Conservation (phyloP, 805 yeast species). For the Schwanniomyces vanrijiae region DNA sequence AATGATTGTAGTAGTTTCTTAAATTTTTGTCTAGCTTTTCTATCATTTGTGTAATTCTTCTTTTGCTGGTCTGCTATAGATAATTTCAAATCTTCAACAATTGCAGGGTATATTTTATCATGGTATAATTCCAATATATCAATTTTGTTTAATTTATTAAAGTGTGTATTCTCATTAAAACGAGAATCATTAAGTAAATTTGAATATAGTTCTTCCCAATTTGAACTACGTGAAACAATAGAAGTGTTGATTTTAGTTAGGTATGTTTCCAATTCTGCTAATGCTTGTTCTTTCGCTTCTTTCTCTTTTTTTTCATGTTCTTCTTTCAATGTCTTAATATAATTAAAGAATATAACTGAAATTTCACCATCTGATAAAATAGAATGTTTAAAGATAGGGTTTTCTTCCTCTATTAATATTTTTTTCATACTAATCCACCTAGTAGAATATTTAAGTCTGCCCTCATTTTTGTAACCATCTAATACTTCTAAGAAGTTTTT, state of each 20-base stretch:
- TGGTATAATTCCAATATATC: constrained; percentile 62
- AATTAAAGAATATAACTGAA: constrained; percentile 53
- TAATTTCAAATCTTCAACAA: constrained; percentile 17
- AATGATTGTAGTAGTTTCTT: constrained; percentile 45
- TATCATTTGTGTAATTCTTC: constrained; percentile 53
- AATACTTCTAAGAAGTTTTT: constrained; percentile 52
- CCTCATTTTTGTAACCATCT: constrained; percentile 25
- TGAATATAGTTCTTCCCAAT: constrained; percentile 40
- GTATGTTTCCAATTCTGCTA: constrained; percentile 52
- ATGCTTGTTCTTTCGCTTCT: constrained; percentile 45
- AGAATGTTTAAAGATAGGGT: constrained; percentile 64
- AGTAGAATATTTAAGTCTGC: constrained; percentile 53
- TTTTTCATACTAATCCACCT: constrained; percentile 62
- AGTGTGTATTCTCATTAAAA: constrained; percentile 60
- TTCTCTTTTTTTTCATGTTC: constrained; percentile 23
- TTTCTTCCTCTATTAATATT: constrained; percentile 53
- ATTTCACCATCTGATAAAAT: constrained; percentile 59
- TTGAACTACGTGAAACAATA: constrained; percentile 21
- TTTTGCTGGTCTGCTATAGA: constrained; percentile 26
- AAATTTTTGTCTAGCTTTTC: constrained; percentile 65
- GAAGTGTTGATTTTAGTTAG: constrained; percentile 37
- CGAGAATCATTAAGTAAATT: constrained; percentile 46
- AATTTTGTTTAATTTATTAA: constrained; percentile 48
- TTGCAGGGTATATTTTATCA: constrained; percentile 29
- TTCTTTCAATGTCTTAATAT: constrained; percentile 38